Evolutionary conservation across 73 alveolate genomes (phyloP).

Genomic region (Stentor coeruleus): DNA sequence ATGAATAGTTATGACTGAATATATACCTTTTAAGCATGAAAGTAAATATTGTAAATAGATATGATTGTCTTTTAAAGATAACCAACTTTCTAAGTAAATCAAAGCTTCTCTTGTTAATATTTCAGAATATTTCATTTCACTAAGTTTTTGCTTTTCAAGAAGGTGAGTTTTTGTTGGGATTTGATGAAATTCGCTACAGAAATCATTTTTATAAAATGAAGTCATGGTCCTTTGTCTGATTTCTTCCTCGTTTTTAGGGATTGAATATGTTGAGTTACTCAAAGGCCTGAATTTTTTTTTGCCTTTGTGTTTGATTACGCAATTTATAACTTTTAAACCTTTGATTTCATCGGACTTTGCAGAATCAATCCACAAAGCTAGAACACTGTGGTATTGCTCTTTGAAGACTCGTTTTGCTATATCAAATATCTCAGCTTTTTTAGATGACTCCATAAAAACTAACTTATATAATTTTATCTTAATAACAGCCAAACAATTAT

Average conservation of each 20-base stretch:
- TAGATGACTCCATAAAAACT: no score
- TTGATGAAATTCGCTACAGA: not conserved
- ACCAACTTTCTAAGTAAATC: not conserved
- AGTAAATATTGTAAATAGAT: not conserved
- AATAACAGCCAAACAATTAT: no score
- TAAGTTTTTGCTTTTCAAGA: no score
- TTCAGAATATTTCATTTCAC: not conserved
- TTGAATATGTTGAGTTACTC: no score
- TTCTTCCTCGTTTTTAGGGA: not conserved
- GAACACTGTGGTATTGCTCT: not conserved
- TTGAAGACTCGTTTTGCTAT: no score
- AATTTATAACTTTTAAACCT: not conserved
- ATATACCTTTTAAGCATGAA: not conserved
- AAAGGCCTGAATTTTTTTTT: not conserved
- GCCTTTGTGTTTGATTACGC: not conserved
- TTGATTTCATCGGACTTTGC: not conserved
- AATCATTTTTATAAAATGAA: not conserved
- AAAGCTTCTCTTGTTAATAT: not conserved
- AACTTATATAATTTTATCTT: no score
- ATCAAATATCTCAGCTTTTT: no score
- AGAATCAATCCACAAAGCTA: not conserved
- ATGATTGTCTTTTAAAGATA: not conserved
- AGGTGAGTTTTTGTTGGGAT: no score
- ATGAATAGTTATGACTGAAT: not conserved
- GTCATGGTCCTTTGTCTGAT: not conserved